phyloP scores from a whole-genome alignment of 2,329 filamentous ascomycete species.

The Scedosporium boydii region DNA sequence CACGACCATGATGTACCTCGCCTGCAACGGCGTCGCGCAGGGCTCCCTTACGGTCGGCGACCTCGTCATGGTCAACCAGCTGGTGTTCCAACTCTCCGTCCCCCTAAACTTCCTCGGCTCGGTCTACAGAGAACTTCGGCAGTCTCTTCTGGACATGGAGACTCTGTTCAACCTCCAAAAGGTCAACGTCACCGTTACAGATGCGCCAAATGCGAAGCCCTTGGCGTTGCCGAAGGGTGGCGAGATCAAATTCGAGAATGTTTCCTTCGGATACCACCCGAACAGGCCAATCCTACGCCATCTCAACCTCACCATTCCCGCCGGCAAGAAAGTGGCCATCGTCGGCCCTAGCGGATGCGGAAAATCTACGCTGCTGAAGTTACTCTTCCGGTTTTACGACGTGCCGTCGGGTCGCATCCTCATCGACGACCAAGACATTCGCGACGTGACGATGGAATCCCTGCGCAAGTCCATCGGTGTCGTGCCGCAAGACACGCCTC shows the following conservation, averaged over 20 bases:
- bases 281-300: constrained; percentile 82
- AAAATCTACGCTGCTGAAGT: constrained; percentile 83
- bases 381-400: constrained; percentile 94
- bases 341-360: constrained; percentile 94
- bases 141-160: constrained; percentile 96
- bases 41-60: constrained; percentile 86
- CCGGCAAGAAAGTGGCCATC: constrained; percentile 90
- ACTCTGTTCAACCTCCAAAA: constrained; percentile 96
- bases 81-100: constrained; percentile 95
- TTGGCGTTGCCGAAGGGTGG: constrained; percentile 67
- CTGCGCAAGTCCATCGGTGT: constrained; percentile 82
- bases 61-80: constrained; percentile 96
- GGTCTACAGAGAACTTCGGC: constrained; percentile 89
- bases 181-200: constrained; percentile 80
- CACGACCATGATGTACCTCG: constrained; percentile 97
- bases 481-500: constrained; percentile 90
- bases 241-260: constrained; percentile 89
- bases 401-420: constrained; percentile 75
- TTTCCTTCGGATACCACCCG: constrained; percentile 83
- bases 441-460: constrained; percentile 71
- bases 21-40: constrained; percentile 75
- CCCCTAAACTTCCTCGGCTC: constrained; percentile 97
- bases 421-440: constrained; percentile 88
- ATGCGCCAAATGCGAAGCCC: constrained; percentile 63
- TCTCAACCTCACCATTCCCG: constrained; percentile 79